Conservation (phyloP, 495 filamentous ascomycete species). For the Pyrenula massariospora region DNA sequence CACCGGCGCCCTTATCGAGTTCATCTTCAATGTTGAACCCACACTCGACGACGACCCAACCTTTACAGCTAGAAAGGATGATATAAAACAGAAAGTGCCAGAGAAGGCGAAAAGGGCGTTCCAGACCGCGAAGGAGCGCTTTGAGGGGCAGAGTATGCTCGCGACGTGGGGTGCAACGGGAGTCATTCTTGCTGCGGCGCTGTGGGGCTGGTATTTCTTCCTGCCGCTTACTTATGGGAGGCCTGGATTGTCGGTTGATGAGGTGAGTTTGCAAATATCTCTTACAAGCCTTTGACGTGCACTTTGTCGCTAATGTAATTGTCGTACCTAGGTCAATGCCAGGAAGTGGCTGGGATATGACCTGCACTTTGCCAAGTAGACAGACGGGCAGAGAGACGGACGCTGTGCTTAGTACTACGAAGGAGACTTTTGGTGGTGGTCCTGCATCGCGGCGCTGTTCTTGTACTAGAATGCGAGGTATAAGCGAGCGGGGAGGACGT, state of each 20-base stretch:
- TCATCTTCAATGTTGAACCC: constrained; percentile 86
- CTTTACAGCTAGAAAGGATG: constrained; percentile 33
- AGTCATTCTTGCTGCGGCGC: constrained; percentile 55
- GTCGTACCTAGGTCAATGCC: constrained; percentile 48
- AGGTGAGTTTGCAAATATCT: not conserved
- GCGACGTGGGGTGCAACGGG: constrained; percentile 65
- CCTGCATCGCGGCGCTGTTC: no score
- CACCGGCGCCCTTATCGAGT: constrained; percentile 91
- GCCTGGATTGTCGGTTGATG: constrained; percentile 71
- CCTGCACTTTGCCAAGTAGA: constrained; percentile 94
- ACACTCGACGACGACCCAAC: constrained; percentile 33
- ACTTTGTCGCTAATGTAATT: not conserved
- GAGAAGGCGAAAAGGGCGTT: constrained; percentile 33
- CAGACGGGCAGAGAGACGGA: not conserved
- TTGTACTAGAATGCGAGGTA: no score
- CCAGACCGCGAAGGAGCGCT: constrained; percentile 63
- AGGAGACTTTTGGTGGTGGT: no score
- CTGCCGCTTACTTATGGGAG: constrained; percentile 89
- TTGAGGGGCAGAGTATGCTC: constrained; percentile 66
- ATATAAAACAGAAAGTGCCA: constrained; percentile 36
- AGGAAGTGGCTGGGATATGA: constrained; percentile 96
- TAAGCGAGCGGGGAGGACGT: no score
- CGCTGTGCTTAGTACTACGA: no score
- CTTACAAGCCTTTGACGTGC: not conserved
- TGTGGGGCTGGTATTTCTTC: constrained; percentile 85